A percentile compares a stretch with the other conserved stretches of the same genome.
These are phyloP conservation scores for Phellopilus nigrolimitatus DNA, from an alignment of 1,284 basidiomycete genomes.

Conservation along the genomic window DNA sequence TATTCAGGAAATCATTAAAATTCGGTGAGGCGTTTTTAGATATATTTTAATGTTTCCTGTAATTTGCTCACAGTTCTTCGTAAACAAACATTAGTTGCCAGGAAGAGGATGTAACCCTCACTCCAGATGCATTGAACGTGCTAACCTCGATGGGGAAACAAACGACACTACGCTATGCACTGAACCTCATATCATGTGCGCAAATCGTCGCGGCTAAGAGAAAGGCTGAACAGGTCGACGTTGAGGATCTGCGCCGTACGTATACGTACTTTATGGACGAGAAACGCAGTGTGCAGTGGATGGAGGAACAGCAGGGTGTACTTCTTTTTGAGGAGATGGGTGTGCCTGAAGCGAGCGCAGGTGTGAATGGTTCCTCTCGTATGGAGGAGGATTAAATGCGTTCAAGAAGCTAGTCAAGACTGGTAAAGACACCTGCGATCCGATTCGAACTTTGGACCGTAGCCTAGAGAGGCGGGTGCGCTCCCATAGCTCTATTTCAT, in stretches of 20 bases:
- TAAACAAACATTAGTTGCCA: constrained; percentile 56
- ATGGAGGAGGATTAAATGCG: constrained; percentile 19
- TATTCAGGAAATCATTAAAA: constrained; percentile 88
- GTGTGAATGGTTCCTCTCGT: neutral
- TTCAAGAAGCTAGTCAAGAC: neutral
- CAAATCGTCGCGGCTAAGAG: constrained; percentile 80
- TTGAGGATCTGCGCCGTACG: constrained; percentile 78
- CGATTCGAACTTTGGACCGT: neutral
- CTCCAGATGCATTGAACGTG: constrained; percentile 69
- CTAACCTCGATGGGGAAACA: constrained; percentile 83
- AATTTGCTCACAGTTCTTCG: neutral
- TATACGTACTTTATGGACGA: constrained; percentile 95
- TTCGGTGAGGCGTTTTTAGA: constrained; percentile 53
- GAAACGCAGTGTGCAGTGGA: constrained; percentile 89
- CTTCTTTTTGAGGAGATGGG: constrained; percentile 66
- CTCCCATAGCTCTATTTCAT: neutral
- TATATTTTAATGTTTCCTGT: neutral
- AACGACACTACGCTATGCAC: constrained; percentile 85
- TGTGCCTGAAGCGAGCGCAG: constrained; percentile 27
- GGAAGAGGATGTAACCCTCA: constrained; percentile 93
- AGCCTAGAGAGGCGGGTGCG: neutral
- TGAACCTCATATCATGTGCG: constrained; percentile 90
- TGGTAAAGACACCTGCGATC: too few species aligned
- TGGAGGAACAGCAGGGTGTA: constrained; percentile 80
- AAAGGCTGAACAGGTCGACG: constrained; percentile 72